phyloP scores from a whole-genome alignment of 768 basidiomycete species.

The Phanerochaete carnosa region DNA sequence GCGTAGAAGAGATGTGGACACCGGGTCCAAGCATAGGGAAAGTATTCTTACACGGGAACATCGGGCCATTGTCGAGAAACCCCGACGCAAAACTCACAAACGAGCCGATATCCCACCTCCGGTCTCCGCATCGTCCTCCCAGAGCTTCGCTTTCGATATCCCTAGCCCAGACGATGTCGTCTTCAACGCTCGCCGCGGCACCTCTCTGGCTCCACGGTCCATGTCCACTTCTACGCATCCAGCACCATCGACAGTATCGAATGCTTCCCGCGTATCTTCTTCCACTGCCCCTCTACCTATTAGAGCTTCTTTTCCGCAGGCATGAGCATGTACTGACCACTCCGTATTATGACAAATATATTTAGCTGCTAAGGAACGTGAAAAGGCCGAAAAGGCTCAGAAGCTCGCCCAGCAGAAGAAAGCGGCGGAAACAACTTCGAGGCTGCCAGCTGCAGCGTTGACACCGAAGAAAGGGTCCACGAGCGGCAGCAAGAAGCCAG shows the following conservation, averaged over 20 bases:
- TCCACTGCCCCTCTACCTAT: conserved; percentile 31
- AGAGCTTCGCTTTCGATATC: conserved; percentile 66
- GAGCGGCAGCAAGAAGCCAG: conserved; percentile 32
- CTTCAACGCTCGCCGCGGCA: conserved; percentile 74
- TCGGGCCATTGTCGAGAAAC: conserved; percentile 20
- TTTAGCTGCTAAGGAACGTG: conserved; percentile 75
- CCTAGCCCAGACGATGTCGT: conserved; percentile 94
- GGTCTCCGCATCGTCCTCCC: conserved; percentile 30
- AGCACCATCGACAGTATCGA: conserved; percentile 21
- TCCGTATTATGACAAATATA: conserved; percentile 22
- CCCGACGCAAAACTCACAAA: conserved; percentile 11
- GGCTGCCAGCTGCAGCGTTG: conserved; percentile 16
- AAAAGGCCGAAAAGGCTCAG: conserved; percentile 75
- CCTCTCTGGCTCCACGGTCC: conserved; percentile 46
- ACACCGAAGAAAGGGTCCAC: conserved; percentile 38
- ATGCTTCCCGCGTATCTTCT: conserved; percentile 19
- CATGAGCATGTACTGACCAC: conserved; percentile 30
- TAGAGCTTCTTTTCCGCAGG: conserved; percentile 17
- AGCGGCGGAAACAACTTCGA: conserved; percentile 13
- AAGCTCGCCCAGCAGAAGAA: conserved; percentile 50
- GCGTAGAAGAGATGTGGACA: background rate
- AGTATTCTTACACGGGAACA: conserved; percentile 8
- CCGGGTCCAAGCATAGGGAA: conserved; percentile 4
- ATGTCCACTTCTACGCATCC: conserved; percentile 14
- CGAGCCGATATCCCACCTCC: conserved; percentile 25